Evolutionary conservation across 2,329 filamentous ascomycete species (phyloP).

Genomic region (Talaromyces sp.): DNA sequence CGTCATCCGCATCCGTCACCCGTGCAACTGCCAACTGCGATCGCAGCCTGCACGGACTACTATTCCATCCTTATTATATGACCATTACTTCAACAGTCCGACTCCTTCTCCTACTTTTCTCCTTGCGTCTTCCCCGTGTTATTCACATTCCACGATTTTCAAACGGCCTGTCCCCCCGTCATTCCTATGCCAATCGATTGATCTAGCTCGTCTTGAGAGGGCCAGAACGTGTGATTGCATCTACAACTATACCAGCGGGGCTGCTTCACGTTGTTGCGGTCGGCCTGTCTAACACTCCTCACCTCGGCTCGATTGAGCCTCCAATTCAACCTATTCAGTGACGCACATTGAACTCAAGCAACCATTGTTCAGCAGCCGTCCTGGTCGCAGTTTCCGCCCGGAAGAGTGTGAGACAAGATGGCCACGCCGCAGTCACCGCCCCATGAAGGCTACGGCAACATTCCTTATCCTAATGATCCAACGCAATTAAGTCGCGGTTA

Average conservation of each 20-base stretch:
- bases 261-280: background rate
- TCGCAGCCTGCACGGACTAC: background rate
- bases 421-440: conserved; percentile 36
- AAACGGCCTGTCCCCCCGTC: background rate
- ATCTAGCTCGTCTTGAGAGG: background rate
- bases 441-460: conserved; percentile 37
- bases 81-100: background rate
- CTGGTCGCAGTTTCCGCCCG: background rate
- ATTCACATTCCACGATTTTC: background rate
- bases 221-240: conserved; percentile 5
- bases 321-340: background rate
- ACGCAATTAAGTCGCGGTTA: conserved; percentile 33
- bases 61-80: conserved; percentile 2
- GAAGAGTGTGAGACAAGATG: conserved; percentile 8
- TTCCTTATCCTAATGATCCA: conserved; percentile 30
- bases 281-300: conserved; percentile 8
- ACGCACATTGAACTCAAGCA: background rate
- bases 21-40: conserved; percentile 14
- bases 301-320: background rate
- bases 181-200: background rate
- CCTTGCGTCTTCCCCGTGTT: background rate
- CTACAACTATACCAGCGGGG: background rate
- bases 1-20: conserved; percentile 34
- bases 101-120: background rate
- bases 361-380: background rate